phyloP scores from a whole-genome alignment of 176 grass and related monocot genomes.

The Aegilops longissima region DNA sequence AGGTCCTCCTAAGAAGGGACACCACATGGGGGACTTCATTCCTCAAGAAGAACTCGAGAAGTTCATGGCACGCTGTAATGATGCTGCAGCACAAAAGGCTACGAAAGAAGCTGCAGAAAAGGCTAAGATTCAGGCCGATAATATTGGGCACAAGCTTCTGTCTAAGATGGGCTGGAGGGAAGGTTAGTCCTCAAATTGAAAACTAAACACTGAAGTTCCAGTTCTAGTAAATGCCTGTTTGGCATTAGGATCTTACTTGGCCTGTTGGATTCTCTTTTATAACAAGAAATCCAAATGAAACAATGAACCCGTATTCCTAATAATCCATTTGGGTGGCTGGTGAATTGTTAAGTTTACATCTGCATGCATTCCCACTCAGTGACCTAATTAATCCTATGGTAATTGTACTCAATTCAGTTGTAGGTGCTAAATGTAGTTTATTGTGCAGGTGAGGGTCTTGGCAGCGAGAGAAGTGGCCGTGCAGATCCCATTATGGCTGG shows the following conservation, averaged over 20 bases:
- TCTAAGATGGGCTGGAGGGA: conserved; percentile 99
- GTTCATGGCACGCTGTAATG: conserved; percentile 80
- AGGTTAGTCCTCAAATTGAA: conserved; percentile 56
- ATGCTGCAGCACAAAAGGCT: conserved; percentile 67
- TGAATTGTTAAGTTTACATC: background rate
- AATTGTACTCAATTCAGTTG: background rate
- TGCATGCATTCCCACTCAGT: background rate
- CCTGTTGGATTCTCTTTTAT: background rate
- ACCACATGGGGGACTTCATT: conserved; percentile 99
- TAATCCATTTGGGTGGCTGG: background rate
- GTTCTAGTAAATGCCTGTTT: background rate
- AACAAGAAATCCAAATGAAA: background rate
- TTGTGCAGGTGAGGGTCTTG: conserved; percentile 92
- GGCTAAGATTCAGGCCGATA: conserved; percentile 98
- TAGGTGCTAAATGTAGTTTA: conserved; percentile 11
- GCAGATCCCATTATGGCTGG: conserved; percentile 91
- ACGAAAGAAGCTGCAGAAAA: conserved; percentile 79
- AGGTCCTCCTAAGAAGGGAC: conserved; percentile 74
- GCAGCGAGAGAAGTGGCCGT: conserved; percentile 79
- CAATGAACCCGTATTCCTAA: background rate
- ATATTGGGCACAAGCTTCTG: conserved; percentile 96
- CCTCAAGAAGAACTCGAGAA: conserved; percentile 90
- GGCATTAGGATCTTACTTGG: background rate
- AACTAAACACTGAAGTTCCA: background rate
- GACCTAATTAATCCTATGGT: background rate